These are phyloP conservation scores for Lepraria neglecta DNA, from an alignment of 495 filamentous ascomycete species.

Conservation along the genomic window DNA sequence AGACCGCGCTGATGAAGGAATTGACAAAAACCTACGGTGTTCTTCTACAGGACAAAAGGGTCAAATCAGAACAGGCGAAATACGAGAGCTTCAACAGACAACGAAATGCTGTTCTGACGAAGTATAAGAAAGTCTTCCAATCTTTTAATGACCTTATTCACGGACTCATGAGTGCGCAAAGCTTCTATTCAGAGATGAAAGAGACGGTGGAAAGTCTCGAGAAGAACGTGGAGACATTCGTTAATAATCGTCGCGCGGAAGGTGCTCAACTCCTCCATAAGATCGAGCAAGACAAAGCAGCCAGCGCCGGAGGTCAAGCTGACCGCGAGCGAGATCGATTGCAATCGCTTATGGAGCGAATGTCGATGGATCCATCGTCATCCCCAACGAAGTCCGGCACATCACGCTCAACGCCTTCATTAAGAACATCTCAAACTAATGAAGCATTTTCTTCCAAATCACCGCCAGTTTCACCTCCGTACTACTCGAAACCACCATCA, in stretches of 20 bases:
- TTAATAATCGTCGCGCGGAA: slow-evolving; percentile 87
- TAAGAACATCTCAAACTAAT: slow-evolving; percentile 37
- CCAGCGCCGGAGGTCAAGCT: slow-evolving; percentile 63
- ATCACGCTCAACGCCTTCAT: slow-evolving; percentile 37
- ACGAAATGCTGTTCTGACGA: slow-evolving; percentile 69
- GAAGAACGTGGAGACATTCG: slow-evolving; percentile 95
- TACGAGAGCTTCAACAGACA: slow-evolving; percentile 85
- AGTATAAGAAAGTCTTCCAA: slow-evolving; percentile 87
- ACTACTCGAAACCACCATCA: slow-evolving; percentile 38
- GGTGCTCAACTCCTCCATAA: slow-evolving; percentile 80
- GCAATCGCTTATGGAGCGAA: slow-evolving; percentile 86
- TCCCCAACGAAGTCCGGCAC: slow-evolving; percentile 34
- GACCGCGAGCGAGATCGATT: slow-evolving; percentile 81
- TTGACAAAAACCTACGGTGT: slow-evolving; percentile 81
- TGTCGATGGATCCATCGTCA: slow-evolving; percentile 67
- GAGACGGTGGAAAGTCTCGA: slow-evolving; percentile 91
- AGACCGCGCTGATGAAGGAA: slow-evolving; percentile 89
- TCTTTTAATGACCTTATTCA: slow-evolving; percentile 86
- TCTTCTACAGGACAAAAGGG: slow-evolving; percentile 88
- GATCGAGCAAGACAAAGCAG: slow-evolving; percentile 74
- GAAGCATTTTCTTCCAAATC: slow-evolving; percentile 33
- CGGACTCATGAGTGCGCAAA: slow-evolving; percentile 76
- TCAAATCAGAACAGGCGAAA: slow-evolving; percentile 87
- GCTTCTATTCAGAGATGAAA: slow-evolving; percentile 92
- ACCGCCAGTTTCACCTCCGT: slow-evolving; percentile 41